Base-by-base conservation (phyloP, 1,284 basidiomycete species). In the Naganishia albida region DNA sequence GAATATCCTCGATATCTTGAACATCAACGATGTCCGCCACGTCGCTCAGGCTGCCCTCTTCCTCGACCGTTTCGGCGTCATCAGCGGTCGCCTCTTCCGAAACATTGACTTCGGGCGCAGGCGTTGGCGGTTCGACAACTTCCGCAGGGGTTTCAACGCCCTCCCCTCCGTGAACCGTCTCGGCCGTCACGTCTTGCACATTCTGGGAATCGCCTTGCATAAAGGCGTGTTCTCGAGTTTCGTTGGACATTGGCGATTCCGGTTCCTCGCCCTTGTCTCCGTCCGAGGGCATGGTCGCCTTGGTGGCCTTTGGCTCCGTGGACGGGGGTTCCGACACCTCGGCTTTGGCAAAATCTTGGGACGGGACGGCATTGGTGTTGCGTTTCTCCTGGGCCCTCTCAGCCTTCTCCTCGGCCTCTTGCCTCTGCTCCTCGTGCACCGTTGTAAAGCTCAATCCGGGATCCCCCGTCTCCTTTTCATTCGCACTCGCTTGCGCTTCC, bases 1-100 rank as follows among this genome's bases (percentile, higher is more conserved):
- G 57, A 49, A 60, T 60, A 40, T 60, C 57, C 20, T 60, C 57
- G 12, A 60, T 60, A n/a, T 60, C 57, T 40, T 60, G 57, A 28
- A 60, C 39, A 18, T 60, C 34, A 2, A 20, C 46, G 6, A 23
- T 26, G 16, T 40, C 57, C 26, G 40, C 40, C 23, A 39, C 34
- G 18, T 42, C 39, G 16, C 43, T 30, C 43, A n/a, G 20, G 38
- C 46, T 25, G 34, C 16, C 26, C 13, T 20, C 16, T 23, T 26
- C 2, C 26, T 53, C 18, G 30, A 2, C 15, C 16, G 20, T 34
- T 25, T 49, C 25, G 25, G 54, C 34, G 20, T 50, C 39, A 15
- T 28, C 26, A 18, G 28, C 12, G 34, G 51, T 28, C 26, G 30
- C 3, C 6, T 18, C 28, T 7, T 10, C 6, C 7, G 43, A 3